Base-by-base conservation (phyloP, 2,329 filamentous ascomycete genomes). In the Colletotrichum cuscutae region DNA sequence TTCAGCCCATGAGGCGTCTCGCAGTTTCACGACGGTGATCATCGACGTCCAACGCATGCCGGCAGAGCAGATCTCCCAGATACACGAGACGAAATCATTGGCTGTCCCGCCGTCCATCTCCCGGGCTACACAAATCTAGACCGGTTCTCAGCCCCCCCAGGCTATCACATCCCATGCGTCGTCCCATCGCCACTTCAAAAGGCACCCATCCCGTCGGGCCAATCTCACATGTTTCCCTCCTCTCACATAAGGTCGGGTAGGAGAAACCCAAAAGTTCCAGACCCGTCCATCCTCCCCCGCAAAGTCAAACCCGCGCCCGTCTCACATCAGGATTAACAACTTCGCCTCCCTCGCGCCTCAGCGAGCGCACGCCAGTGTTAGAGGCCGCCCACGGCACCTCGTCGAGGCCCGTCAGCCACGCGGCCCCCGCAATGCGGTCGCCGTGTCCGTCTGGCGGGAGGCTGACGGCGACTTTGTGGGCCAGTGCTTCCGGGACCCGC, bases 401-500 rank as follows among this genome's bases (percentile, higher is more conserved):
- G 12, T 68, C 53, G 5, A 71, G 3, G 0, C 56, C 30, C 13
- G 52, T 37, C 54, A 65, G 46, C 70, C 66, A 70, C 60, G 13
- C 28, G 24, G 54, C 7, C 53, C 24, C 70, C 24, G 35, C 63
- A n/a, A 6, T 52, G 6, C 68, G 68, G 52, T 71, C 68, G 22
- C 68, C 57, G 1, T 69, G 59, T 4, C 66, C 70, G 70, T 70
- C 53, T n/a, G 60, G 70, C 60, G 70, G 70, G n/a, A 70, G 60
- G 15, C 46, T 70, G 46, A 72, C 66, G 65, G 70, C 70, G 54
- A 57, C 54, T 30, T 70, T 72, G 70, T 72, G 65, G 60, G 60
- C 42, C 70, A 72, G 65, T 22, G 60, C 54, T 35, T 70, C 60
- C 42, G 70, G 60, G 9, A 72, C 52, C 19, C 66, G 70, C 32